Base-by-base conservation (phyloP, 352 stramenopile species). In the Phytophthora sojae region DNA sequence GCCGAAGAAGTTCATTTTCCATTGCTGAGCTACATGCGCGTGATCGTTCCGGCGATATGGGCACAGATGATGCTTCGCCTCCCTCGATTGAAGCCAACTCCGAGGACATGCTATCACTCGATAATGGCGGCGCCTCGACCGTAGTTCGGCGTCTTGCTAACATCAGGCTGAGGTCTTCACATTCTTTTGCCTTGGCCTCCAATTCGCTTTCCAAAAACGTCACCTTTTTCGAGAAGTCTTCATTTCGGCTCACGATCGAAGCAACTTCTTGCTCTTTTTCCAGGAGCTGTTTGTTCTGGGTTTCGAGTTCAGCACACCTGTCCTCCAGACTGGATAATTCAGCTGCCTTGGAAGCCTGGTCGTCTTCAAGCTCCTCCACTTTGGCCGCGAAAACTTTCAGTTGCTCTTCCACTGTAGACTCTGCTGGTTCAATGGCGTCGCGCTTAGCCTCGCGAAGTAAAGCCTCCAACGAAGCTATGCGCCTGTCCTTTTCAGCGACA, bases 361-460 rank as follows among this genome's bases (percentile, higher is more conserved):
- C 83, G 35, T 93, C 85, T 61, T 91, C 83, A 4, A 93, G 57
- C 29, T 84, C 74, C 42, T 89, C 85, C 23, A 91, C 78, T 64
- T 86, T 89, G 0, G 57, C 44, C 12, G 71, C 54, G 25, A 91
- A 71, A n/a, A 77, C 59, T 45, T 88, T 76, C 14, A 88, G 23
- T 14, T 73, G 61, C n/a, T 91, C 78, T 26, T 90, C 75, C 29
- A 77, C 75, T 12, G 57, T 32, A 25, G 69, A 53, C 3, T 85
- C 59, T 12, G 80, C 60, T 9, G 81, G 65, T 8, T 85, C 54
- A 47, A 11, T 64, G 0, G 57, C 15, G 6, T 70, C 57, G 39
- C 69, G 68, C 54, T 69, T 61, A 9, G 45, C 37, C 51, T 79
- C 69, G 7, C 70, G 56, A 3, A 90, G 63, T 29, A 86, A 71